A percentile compares a stretch with the other conserved stretches of the same genome.
Evolutionary conservation across 495 filamentous ascomycete species (phyloP).

Genomic region (Penicillium dipodomyicola): DNA sequence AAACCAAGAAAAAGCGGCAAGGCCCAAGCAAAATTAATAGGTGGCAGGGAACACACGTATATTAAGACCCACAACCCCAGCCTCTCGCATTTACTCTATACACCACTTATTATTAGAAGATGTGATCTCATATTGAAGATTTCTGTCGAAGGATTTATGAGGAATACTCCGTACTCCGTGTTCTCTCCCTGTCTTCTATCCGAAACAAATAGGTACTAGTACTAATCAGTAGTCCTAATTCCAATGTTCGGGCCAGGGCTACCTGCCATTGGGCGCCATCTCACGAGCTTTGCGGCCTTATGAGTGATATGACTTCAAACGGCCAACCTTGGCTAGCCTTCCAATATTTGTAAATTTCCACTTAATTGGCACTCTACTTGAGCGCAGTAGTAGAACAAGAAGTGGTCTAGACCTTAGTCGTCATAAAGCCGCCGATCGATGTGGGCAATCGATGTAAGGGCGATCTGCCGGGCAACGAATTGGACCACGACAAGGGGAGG

Average conservation of each 20-base stretch:
- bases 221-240: not conserved
- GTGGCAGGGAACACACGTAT: conserved; percentile 1
- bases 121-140: conserved; percentile 3
- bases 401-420: not conserved
- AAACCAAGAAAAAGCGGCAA: conserved; percentile 9
- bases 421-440: not conserved
- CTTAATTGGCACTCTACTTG: not conserved
- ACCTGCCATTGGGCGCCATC: not conserved
- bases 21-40: conserved; percentile 2
- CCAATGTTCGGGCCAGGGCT: not conserved
- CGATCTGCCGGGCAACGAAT: not conserved
- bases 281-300: not conserved
- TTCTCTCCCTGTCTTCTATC: not conserved
- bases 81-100: not conserved
- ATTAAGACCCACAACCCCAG: conserved; percentile 3
- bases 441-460: not conserved
- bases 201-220: not conserved
- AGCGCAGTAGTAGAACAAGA: not conserved
- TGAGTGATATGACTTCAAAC: not conserved
- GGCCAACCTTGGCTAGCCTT: not conserved
- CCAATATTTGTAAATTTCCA: not conserved
- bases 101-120: not conserved
- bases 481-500: not conserved
- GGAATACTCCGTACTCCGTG: no score
- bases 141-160: not conserved